Evolutionary conservation across 2,329 filamentous ascomycete species (phyloP), one percentile per base, ranked within the genome.

Genomic region (Gremmenia infestans): DNA sequence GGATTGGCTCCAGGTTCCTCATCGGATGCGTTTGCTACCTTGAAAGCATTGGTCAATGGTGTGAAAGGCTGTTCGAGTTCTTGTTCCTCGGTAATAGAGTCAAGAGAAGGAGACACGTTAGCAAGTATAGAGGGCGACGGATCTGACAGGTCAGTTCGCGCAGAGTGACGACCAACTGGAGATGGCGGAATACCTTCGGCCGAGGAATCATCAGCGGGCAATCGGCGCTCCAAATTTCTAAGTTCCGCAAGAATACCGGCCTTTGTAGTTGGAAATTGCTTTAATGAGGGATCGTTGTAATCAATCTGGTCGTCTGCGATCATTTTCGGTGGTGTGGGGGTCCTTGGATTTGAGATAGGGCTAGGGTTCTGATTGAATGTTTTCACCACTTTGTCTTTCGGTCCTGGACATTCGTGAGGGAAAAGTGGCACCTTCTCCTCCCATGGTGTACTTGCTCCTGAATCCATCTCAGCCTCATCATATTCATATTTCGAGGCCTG

Each of bases 341-440:
- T 23, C n/a, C 36, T 39, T 53, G 51, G 50, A 51, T 51, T 53
- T 23, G 19, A 42, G 47, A 11, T 46, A 17, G 35, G 40, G 35
- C 14, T 46, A 17, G 35, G 40, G 35, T 9, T 53, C 50, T 32
- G 23, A 25, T 25, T 19, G 35, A 45, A 48, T 48, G 45, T 50
- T 40, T 40, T 22, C 12, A 53, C 59, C 22, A 53, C 35, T 48
- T 55, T 57, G 43, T 62, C 59, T 35, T 55, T 56, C 23, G 53
- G 54, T 7, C 56, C 56, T 32, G 61, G 62, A 45, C 60, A 57
- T 54, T 70, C 68, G 50, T 69, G 65, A 12, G 65, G 58, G 46
- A 70, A 69, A 6, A 61, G 55, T 9, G 68, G 68, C 9, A 63
- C 67, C 49, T 61, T 55, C 23, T 69, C 66, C n/a, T 69, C 52